phyloP scores from a whole-genome alignment of 257 asterid genomes.

The Scutellaria galericulata region DNA sequence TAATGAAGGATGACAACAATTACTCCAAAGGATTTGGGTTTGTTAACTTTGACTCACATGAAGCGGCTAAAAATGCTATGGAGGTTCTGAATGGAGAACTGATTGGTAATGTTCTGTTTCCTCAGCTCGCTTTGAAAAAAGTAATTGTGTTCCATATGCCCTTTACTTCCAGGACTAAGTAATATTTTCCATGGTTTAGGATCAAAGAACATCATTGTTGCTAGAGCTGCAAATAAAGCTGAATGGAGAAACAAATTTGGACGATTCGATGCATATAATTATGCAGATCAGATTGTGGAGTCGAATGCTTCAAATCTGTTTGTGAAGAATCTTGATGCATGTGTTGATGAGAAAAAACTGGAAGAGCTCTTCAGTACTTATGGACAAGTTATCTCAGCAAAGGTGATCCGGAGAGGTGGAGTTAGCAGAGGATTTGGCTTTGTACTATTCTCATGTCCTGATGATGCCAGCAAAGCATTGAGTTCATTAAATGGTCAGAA shows the following conservation, averaged over 20 bases:
- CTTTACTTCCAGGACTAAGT: conserved; percentile 2
- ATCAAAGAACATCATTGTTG: conserved; percentile 45
- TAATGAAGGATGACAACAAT: conserved; percentile 51
- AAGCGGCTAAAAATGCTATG: conserved; percentile 58
- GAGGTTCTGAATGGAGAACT: conserved; percentile 48
- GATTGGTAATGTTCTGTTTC: conserved; percentile 32
- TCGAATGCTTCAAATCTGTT: conserved; percentile 27
- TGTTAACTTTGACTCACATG: conserved; percentile 60
- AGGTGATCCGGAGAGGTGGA: conserved; percentile 37
- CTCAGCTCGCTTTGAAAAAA: background rate
- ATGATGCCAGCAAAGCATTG: conserved; percentile 44
- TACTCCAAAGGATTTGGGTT: conserved; percentile 63
- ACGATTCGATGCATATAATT: conserved; percentile 21
- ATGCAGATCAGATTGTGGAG: background rate
- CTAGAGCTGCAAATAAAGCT: conserved; percentile 39
- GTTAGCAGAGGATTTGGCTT: conserved; percentile 42
- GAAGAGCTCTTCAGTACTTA: conserved; percentile 33
- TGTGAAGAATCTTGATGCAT: conserved; percentile 41
- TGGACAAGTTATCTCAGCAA: conserved; percentile 48
- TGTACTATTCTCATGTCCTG: conserved; percentile 37
- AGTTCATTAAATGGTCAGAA: conserved; percentile 40
- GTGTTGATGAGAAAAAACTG: conserved; percentile 38
- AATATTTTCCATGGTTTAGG: conserved; percentile 36
- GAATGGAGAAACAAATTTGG: no score
- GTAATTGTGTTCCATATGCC: no score